phyloP scores from a whole-genome alignment of 2,329 filamentous ascomycete genomes.

The Penicillium polonicum region DNA sequence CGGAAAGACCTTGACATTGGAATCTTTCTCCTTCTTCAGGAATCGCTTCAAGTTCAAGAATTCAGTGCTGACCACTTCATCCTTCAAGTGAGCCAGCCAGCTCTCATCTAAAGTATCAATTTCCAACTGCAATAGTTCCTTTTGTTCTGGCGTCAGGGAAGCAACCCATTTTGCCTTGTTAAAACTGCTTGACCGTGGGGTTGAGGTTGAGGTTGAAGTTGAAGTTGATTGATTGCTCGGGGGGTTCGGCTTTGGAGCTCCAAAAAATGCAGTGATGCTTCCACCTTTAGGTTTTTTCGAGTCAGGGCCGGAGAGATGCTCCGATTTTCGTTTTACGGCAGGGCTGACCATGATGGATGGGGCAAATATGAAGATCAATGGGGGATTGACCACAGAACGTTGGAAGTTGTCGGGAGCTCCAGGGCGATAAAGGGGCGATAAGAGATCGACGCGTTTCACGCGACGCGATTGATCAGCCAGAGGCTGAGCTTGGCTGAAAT shows the following conservation, averaged over 20 bases:
- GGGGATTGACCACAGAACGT: neutral
- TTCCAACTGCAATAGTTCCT: conserved; percentile 77
- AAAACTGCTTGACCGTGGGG: conserved; percentile 56
- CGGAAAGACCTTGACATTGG: conserved; percentile 79
- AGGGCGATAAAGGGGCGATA: conserved; percentile 2
- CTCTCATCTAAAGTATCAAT: conserved; percentile 88
- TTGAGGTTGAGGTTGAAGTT: conserved; percentile 24
- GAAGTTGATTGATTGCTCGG: conserved; percentile 29
- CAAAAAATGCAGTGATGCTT: conserved; percentile 89
- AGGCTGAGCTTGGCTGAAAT: neutral
- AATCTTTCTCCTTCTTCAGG: conserved; percentile 71
- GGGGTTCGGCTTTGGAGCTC: conserved; percentile 58
- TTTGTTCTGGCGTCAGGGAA: conserved; percentile 76
- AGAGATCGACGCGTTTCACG: conserved; percentile 17
- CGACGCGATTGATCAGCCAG: conserved; percentile 13
- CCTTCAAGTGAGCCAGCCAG: conserved; percentile 86
- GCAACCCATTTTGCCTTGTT: conserved; percentile 90
- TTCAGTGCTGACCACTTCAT: conserved; percentile 73
- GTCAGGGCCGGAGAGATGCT: conserved; percentile 47
- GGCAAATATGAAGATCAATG: neutral
- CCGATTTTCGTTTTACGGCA: conserved; percentile 65
- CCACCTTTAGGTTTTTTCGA: conserved; percentile 70
- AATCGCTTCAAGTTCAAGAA: conserved; percentile 90
- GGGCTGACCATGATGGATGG: conserved; percentile 33
- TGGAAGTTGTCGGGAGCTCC: neutral